Percentiles rank a stretch among this genome's conserved stretches.
phyloP scores from a whole-genome alignment of 495 filamentous ascomycete genomes.

The Hyaloscypha finlandica region DNA sequence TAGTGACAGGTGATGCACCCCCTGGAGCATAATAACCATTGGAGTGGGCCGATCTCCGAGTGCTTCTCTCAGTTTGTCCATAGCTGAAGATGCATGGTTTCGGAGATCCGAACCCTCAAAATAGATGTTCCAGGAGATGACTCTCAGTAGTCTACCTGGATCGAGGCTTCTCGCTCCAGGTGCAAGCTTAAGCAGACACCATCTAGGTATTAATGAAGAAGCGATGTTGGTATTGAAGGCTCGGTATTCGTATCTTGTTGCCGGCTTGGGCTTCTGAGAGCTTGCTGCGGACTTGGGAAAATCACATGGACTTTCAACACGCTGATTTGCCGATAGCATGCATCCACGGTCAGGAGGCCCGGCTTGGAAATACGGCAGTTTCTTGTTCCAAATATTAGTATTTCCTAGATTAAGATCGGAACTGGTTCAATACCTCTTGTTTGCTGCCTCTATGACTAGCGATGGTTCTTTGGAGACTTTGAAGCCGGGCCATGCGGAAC shows the following conservation, averaged over 20 bases:
- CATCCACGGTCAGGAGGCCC: background rate
- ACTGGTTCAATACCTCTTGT: background rate
- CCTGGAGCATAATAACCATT: background rate
- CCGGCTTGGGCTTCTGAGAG: background rate
- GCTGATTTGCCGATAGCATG: background rate
- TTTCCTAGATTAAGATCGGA: background rate
- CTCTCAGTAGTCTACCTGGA: background rate
- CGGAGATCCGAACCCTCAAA: background rate
- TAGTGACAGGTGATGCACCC: background rate
- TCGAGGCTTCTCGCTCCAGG: background rate
- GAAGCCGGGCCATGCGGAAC: background rate
- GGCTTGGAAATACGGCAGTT: background rate
- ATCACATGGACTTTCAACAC: background rate
- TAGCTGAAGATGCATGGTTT: background rate
- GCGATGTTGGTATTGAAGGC: background rate
- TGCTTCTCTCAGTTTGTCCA: background rate
- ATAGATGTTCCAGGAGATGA: background rate
- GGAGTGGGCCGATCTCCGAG: background rate
- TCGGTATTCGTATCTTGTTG: background rate
- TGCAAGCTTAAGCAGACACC: background rate
- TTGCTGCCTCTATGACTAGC: background rate
- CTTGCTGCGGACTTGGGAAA: background rate
- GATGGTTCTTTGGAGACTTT: background rate
- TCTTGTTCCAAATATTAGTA: constrained; percentile 1
- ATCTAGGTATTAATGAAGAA: background rate